Evolutionary conservation across 495 filamentous ascomycete genomes (phyloP).

Genomic region (Polyplosphaeria fusca): DNA sequence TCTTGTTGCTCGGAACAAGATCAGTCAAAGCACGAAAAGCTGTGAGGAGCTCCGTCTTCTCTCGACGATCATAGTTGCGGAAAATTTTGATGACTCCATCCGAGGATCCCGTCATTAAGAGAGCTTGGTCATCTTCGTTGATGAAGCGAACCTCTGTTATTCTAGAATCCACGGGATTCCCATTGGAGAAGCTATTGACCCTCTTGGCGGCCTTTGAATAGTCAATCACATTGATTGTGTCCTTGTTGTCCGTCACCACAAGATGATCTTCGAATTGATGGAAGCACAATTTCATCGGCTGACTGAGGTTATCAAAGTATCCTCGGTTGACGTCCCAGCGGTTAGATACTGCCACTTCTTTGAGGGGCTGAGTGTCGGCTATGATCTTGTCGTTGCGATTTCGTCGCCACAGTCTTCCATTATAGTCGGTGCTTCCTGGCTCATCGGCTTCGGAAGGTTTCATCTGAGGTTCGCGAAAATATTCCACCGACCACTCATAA

Average conservation of each 20-base stretch:
- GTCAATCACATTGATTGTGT: slow-evolving; percentile 86
- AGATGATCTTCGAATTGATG: slow-evolving; percentile 98
- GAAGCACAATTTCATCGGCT: slow-evolving; percentile 88
- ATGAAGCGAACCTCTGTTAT: slow-evolving; percentile 95
- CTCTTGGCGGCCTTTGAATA: slow-evolving; percentile 67
- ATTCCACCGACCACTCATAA: slow-evolving; percentile 93
- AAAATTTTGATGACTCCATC: slow-evolving; percentile 95
- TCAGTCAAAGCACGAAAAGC: slow-evolving; percentile 89
- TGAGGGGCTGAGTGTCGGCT: slow-evolving; percentile 85
- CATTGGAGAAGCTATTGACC: slow-evolving; percentile 84
- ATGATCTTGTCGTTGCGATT: slow-evolving; percentile 91
- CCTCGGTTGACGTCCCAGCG: slow-evolving; percentile 76
- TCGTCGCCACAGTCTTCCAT: slow-evolving; percentile 87
- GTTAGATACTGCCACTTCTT: slow-evolving; percentile 75
- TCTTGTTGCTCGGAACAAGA: slow-evolving; percentile 84
- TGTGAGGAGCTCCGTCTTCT: slow-evolving; percentile 78
- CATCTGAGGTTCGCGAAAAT: slow-evolving; percentile 99
- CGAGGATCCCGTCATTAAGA: slow-evolving; percentile 89
- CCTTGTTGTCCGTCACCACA: slow-evolving; percentile 87
- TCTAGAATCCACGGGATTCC: slow-evolving; percentile 83
- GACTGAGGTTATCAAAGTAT: slow-evolving; percentile 80
- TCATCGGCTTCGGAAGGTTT: slow-evolving; percentile 92
- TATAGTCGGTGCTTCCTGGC: slow-evolving; percentile 95
- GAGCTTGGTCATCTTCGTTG: slow-evolving; percentile 95
- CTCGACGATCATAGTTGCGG: slow-evolving; percentile 74